phyloP scores from a whole-genome alignment of 2,329 filamentous ascomycete species.

The Penicillium carneum region DNA sequence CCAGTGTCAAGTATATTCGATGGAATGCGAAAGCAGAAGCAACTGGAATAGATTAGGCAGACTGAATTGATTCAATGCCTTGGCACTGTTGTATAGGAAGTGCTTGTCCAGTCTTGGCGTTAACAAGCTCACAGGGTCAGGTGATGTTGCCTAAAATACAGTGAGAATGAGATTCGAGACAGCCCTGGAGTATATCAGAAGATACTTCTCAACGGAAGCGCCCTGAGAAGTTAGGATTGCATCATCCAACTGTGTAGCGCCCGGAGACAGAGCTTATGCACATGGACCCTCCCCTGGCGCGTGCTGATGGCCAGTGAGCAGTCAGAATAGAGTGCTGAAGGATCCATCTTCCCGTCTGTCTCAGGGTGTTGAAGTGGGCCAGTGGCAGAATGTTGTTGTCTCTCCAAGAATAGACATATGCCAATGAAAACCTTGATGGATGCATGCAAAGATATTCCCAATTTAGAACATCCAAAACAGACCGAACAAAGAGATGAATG shows the following conservation, averaged over 20 bases:
- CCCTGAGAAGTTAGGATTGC: neutral
- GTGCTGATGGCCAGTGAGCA: conserved; percentile 10
- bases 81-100: no score
- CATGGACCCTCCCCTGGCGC: conserved; percentile 13
- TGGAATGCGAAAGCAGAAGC: neutral
- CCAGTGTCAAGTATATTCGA: conserved; percentile 1
- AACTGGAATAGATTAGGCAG: neutral
- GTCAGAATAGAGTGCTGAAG: neutral
- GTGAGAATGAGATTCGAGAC: no score
- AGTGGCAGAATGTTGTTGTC: neutral
- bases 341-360: neutral
- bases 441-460: neutral
- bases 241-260: neutral
- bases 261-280: conserved; percentile 7
- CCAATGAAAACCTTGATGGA: neutral
- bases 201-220: neutral
- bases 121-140: neutral
- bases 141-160: neutral
- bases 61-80: neutral
- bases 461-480: neutral
- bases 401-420: neutral
- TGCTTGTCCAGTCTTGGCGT: conserved; percentile 16
- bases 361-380: conserved; percentile 1
- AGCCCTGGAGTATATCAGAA: no score
- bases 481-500: neutral